Percentiles rank a stretch among this genome's conserved stretches.
Conservation (phyloP, 352 stramenopile genomes). For the Globisporangium takayamanum region DNA sequence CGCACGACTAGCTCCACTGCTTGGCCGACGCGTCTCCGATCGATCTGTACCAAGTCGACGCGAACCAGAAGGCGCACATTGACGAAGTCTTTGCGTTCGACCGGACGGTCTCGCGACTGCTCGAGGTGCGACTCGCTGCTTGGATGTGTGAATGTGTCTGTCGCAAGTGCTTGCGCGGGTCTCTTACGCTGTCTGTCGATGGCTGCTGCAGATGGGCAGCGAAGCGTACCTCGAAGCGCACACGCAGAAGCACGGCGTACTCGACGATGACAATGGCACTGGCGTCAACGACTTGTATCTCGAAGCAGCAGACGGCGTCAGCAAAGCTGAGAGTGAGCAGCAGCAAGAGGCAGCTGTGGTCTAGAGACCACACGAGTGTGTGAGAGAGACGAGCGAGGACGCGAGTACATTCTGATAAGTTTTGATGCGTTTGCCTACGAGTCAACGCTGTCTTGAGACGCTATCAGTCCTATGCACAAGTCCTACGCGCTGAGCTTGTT, state of each 20-base stretch:
- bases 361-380: neutral
- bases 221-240: conserved; percentile 64
- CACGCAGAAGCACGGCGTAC: conserved; percentile 21
- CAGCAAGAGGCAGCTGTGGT: conserved; percentile 2
- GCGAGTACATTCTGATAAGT: neutral
- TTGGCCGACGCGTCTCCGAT: conserved; percentile 51
- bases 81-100: conserved; percentile 85
- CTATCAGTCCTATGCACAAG: too few relatives aligned
- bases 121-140: conserved; percentile 42
- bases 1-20: conserved; percentile 54
- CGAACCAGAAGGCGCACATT: conserved; percentile 47
- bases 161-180: neutral
- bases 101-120: conserved; percentile 78
- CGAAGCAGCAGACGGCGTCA: conserved; percentile 10
- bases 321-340: neutral
- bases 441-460: too few relatives aligned
- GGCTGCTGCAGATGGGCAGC: conserved; percentile 49
- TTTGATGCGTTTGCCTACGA: neutral
- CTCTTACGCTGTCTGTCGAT: neutral
- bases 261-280: neutral
- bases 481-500: too few relatives aligned
- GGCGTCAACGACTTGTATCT: conserved; percentile 20
- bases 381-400: neutral
- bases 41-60: conserved; percentile 58
- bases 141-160: neutral